Percentiles rank a stretch among this genome's conserved stretches.
Conservation (phyloP, 1,284 basidiomycete genomes). For the Trichosporon sp. region DNA sequence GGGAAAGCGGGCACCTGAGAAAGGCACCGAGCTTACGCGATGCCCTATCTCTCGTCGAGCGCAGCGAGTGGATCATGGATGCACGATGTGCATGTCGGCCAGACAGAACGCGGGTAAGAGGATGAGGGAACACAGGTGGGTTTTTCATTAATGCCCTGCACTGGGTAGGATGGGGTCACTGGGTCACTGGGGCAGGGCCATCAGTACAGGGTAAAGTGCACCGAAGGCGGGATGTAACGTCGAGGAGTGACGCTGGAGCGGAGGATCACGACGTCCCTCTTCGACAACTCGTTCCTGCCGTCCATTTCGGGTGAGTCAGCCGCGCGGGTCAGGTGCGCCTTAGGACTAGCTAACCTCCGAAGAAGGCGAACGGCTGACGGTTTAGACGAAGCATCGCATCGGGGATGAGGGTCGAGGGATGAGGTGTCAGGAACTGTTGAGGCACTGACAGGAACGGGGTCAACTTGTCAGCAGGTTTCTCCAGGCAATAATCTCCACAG, state of each 20-base stretch:
- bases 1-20: neutral
- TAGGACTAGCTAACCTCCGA: neutral
- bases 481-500: neutral
- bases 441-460: neutral
- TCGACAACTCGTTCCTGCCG: neutral
- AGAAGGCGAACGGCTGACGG: neutral
- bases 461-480: neutral
- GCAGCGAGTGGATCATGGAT: neutral
- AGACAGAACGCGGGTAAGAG: neutral
- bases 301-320: neutral
- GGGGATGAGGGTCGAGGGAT: neutral
- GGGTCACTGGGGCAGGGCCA: neutral
- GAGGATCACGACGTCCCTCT: neutral
- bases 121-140: neutral
- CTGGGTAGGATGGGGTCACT: neutral
- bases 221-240: constrained; percentile 7
- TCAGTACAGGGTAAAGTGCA: neutral
- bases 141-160: neutral
- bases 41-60: neutral
- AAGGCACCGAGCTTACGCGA: constrained; percentile 2
- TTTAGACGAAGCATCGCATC: constrained; percentile 6
- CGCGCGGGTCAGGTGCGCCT: neutral
- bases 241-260: constrained; percentile 7
- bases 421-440: constrained; percentile 1
- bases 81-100: neutral